Conservation (phyloP, 495 filamentous ascomycete genomes). For the Penicillium psychrofluorescens region DNA sequence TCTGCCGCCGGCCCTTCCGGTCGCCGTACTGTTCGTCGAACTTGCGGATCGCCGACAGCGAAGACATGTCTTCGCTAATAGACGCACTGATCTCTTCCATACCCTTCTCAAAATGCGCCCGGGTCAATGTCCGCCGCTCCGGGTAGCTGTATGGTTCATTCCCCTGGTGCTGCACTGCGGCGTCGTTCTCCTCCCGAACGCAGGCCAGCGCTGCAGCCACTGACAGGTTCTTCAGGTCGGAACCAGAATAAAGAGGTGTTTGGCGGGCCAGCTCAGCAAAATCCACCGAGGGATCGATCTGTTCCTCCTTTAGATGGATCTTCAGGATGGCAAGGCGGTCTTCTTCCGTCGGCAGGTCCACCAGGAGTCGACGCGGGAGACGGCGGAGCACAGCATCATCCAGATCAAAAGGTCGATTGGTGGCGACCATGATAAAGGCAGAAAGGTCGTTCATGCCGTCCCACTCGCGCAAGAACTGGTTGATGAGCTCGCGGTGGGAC, state of each 20-base stretch:
- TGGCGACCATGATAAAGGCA: constrained; percentile 99
- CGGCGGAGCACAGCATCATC: constrained; percentile 86
- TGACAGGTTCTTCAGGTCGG: constrained; percentile 87
- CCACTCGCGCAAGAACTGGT: constrained; percentile 97
- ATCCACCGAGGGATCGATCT: constrained; percentile 60
- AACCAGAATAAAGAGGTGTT: constrained; percentile 93
- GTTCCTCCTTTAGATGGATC: constrained; percentile 79
- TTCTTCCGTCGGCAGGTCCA: constrained; percentile 74
- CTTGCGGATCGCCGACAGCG: constrained; percentile 76
- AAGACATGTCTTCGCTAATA: constrained; percentile 91
- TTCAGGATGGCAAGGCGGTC: constrained; percentile 74
- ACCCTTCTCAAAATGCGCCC: constrained; percentile 73
- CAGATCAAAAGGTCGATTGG: constrained; percentile 88
- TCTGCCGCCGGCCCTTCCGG: constrained; percentile 64
- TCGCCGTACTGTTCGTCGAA: constrained; percentile 97
- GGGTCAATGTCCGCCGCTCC: constrained; percentile 56
- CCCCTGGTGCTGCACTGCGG: constrained; percentile 44
- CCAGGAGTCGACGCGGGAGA: constrained; percentile 74
- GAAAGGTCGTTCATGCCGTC: constrained; percentile 82
- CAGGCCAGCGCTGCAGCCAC: constrained; percentile 87
- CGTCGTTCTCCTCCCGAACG: constrained; percentile 74
- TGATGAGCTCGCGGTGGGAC: constrained; percentile 84
- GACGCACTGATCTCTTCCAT: constrained; percentile 86
- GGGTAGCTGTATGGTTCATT: constrained; percentile 52
- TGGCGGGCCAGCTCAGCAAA: constrained; percentile 61